Conservation (phyloP, 306 rosid species). For the Sechiopsis laciniata region DNA sequence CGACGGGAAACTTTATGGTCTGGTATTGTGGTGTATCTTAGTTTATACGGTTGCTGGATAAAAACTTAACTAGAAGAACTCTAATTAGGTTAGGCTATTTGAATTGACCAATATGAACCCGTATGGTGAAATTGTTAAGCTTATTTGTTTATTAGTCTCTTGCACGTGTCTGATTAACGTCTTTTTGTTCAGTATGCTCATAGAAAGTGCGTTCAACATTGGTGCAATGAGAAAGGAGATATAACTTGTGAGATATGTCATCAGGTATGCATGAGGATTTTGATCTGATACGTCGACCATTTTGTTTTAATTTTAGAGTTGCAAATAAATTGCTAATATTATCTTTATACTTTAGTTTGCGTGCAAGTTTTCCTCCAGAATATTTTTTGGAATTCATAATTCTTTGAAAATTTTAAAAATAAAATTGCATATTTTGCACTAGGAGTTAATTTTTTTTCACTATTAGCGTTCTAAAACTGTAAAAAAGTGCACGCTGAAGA, state of each 20-base stretch:
- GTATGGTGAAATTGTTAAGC: too few relatives aligned
- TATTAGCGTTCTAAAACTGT: neutral
- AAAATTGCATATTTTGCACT: neutral
- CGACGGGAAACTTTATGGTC: neutral
- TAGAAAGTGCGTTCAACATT: constrained; percentile 53
- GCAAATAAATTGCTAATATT: neutral
- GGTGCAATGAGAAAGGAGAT: constrained; percentile 71
- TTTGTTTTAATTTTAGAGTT: neutral
- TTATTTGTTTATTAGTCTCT: neutral
- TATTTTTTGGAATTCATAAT: neutral
- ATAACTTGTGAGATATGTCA: constrained; percentile 58
- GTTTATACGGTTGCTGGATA: constrained; percentile 5
- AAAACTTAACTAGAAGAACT: constrained; percentile 1
- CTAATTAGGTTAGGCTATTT: neutral
- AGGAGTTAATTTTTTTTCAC: neutral
- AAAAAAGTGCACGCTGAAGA: neutral
- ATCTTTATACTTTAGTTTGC: constrained; percentile 3
- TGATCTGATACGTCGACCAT: neutral
- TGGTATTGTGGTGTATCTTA: neutral
- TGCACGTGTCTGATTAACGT: neutral
- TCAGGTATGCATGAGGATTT: constrained; percentile 34
- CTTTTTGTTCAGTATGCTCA: constrained; percentile 49
- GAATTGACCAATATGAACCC: neutral
- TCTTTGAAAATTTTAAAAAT: neutral
- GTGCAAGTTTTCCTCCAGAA: neutral